These are phyloP conservation scores for Starmerella sirachaensis DNA, from an alignment of 805 yeast species.

Conservation along the genomic window DNA sequence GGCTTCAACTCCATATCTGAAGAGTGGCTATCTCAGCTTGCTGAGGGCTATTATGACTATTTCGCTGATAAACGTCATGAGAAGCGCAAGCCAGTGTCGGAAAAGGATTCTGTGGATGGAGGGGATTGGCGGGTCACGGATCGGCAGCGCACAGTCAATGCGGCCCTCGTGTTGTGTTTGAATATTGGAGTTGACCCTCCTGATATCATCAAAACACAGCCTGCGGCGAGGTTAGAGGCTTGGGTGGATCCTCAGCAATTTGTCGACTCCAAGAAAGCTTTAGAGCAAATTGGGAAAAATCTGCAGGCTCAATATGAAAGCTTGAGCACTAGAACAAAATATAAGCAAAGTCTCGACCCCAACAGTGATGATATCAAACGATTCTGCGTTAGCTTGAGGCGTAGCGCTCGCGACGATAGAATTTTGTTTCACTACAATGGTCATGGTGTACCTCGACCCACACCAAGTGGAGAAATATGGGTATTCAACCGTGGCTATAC, in stretches of 20 bases:
- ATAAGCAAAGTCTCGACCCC: slow-evolving; percentile 86
- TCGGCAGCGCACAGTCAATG: slow-evolving; percentile 83
- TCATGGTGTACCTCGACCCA: slow-evolving; percentile 97
- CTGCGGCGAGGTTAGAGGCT: slow-evolving; percentile 82
- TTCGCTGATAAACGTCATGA: slow-evolving; percentile 86
- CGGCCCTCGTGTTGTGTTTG: slow-evolving; percentile 80
- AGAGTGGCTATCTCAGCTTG: slow-evolving; percentile 22
- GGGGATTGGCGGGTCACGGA: slow-evolving; percentile 87
- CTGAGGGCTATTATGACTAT: slow-evolving; percentile 60
- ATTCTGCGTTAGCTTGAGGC: slow-evolving; percentile 73
- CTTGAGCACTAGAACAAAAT: slow-evolving; percentile 71
- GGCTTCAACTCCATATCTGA: slow-evolving; percentile 34
- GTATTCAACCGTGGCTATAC: slow-evolving; percentile 95
- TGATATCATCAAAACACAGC: slow-evolving; percentile 82
- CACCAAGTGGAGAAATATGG: slow-evolving; percentile 95
- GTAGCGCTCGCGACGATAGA: slow-evolving; percentile 88
- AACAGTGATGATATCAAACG: slow-evolving; percentile 91
- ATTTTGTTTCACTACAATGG: slow-evolving; percentile 92
- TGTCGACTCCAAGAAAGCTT: slow-evolving; percentile 78
- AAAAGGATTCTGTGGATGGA: slow-evolving; percentile 42
- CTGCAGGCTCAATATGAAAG: slow-evolving; percentile 84
- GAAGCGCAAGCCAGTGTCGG: slow-evolving; percentile 69
- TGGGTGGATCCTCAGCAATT: slow-evolving; percentile 82
- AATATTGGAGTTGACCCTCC: slow-evolving; percentile 97
- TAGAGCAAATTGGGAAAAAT: slow-evolving; percentile 80